Percentiles rank a stretch among this genome's conserved stretches.
Conservation (phyloP, 768 basidiomycete species). For the Russula emetica region DNA sequence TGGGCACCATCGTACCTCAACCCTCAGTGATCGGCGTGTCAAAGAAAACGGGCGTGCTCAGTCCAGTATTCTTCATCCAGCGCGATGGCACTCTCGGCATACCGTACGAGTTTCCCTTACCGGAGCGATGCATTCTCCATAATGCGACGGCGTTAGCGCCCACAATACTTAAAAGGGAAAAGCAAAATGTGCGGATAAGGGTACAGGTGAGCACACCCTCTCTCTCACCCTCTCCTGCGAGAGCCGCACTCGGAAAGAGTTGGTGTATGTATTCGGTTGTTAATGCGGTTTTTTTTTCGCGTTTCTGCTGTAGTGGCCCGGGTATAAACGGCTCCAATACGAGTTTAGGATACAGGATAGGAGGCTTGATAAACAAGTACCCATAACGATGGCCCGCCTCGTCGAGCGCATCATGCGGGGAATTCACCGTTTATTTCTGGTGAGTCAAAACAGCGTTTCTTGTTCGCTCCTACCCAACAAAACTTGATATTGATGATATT, state of each 20-base stretch:
- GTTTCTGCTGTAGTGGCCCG: constrained; percentile 13
- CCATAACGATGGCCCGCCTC: constrained; percentile 5
- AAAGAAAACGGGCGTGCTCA: not conserved
- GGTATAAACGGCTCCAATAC: constrained; percentile 14
- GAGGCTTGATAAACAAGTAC: not conserved
- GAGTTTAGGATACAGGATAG: constrained; percentile 16
- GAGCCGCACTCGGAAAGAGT: no score
- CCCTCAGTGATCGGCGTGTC: constrained; percentile 7
- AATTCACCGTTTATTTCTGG: not conserved
- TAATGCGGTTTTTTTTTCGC: not conserved
- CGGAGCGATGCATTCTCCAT: not conserved
- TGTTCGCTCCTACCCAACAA: not conserved
- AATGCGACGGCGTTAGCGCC: constrained; percentile 4
- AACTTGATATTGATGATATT: no score
- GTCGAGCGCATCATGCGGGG: constrained; percentile 13
- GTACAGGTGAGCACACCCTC: not conserved
- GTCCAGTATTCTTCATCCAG: constrained; percentile 10
- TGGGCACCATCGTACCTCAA: constrained; percentile 19
- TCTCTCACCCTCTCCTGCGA: not conserved
- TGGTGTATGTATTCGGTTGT: not conserved
- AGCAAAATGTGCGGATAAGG: constrained; percentile 12
- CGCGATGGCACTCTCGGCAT: constrained; percentile 13
- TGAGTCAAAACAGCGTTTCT: not conserved
- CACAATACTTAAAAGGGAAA: not conserved
- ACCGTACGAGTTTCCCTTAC: not conserved